These are phyloP conservation scores for Corynascus novoguineensis DNA, from an alignment of 495 filamentous ascomycete species.

Conservation along the genomic window DNA sequence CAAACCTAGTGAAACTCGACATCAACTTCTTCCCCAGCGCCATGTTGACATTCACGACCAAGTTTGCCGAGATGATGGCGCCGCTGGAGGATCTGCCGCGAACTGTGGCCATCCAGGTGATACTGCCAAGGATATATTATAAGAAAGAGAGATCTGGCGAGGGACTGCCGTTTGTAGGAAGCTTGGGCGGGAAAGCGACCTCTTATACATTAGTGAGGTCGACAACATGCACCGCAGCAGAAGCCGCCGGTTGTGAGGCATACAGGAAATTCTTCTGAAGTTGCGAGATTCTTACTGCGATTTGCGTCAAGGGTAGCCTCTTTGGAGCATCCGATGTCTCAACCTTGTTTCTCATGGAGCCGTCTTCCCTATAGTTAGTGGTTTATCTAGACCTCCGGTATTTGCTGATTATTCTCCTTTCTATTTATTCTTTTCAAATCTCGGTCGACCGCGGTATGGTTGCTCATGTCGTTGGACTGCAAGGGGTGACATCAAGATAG, in stretches of 20 bases:
- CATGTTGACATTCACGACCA: conserved; percentile 1
- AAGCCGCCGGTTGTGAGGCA: background rate
- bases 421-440: too few species aligned
- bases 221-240: background rate
- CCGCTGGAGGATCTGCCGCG: conserved; percentile 13
- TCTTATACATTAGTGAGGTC: background rate
- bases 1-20: conserved; percentile 7
- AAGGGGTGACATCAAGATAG: too few species aligned
- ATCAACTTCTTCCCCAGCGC: conserved; percentile 17
- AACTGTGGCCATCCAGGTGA: background rate
- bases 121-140: background rate
- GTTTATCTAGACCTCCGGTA: too few species aligned
- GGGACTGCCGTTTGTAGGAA: background rate
- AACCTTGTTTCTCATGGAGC: too few species aligned
- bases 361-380: too few species aligned
- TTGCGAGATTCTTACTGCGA: background rate
- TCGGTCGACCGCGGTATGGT: too few species aligned
- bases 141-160: background rate
- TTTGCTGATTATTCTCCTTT: too few species aligned
- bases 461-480: too few species aligned
- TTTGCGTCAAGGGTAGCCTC: too few species aligned
- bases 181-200: background rate
- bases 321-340: too few species aligned
- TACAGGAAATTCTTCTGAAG: background rate
- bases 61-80: conserved; percentile 5